Conservation (phyloP, 495 filamentous ascomycete species). For the Copromyces sp. region DNA sequence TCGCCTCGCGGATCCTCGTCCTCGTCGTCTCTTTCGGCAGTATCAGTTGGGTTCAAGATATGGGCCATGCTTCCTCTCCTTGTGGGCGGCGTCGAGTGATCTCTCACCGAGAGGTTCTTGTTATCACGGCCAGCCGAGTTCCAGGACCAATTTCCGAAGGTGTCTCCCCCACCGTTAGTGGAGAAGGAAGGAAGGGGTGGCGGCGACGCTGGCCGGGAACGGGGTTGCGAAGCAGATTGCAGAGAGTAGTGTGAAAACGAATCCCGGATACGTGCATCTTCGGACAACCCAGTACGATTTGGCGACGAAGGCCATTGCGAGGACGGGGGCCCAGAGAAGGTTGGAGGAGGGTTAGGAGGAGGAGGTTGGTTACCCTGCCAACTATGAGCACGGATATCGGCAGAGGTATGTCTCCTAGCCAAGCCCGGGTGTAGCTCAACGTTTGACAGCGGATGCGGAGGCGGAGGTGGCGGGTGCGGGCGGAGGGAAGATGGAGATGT, state of each 20-base stretch:
- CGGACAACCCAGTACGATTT: constrained; percentile 48
- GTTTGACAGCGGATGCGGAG: constrained; percentile 65
- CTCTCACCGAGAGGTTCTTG: constrained; percentile 37
- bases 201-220: constrained; percentile 67
- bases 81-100: constrained; percentile 47
- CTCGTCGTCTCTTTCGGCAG: constrained; percentile 34
- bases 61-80: constrained; percentile 50
- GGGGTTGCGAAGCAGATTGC: constrained; percentile 40
- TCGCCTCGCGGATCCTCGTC: constrained; percentile 37
- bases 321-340: constrained; percentile 57
- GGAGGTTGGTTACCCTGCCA: constrained; percentile 72
- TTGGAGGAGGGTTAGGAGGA: constrained; percentile 29
- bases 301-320: constrained; percentile 83
- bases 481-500: constrained; percentile 65
- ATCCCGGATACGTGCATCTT: constrained; percentile 74
- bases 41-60: constrained; percentile 60
- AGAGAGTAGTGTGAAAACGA: constrained; percentile 77
- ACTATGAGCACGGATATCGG: constrained; percentile 83
- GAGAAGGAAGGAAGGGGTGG: constrained; percentile 36
- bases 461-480: constrained; percentile 55
- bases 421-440: constrained; percentile 68
- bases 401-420: constrained; percentile 82
- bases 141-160: constrained; percentile 46
- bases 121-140: constrained; percentile 33
- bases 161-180: constrained; percentile 35